Evolutionary conservation across 2,329 filamentous ascomycete genomes (phyloP).

Genomic region (Neopestalotiopsis clavispora): DNA sequence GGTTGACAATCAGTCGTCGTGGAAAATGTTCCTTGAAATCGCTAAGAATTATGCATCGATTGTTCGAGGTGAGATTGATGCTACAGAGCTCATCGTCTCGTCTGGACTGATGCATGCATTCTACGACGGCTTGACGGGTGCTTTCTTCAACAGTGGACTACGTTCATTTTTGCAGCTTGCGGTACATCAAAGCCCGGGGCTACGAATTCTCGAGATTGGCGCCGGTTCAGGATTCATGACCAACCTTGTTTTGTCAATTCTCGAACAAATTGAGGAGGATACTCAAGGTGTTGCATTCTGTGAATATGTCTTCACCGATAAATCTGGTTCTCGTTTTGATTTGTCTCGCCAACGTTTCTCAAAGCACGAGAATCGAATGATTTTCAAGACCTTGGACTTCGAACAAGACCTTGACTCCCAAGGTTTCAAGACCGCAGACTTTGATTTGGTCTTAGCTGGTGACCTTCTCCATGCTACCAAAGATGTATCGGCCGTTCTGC

Average conservation of each 20-base stretch:
- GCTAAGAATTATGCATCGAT: constrained; percentile 3
- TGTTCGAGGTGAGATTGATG: constrained; percentile 37
- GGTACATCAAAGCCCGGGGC: constrained; percentile 32
- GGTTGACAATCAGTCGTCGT: constrained; percentile 1
- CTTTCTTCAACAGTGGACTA: constrained; percentile 19
- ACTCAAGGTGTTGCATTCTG: not conserved
- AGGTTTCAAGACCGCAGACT: constrained; percentile 2
- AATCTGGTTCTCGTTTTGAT: not conserved
- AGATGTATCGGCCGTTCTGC: constrained; percentile 22
- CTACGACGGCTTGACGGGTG: constrained; percentile 36
- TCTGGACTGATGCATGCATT: constrained; percentile 38
- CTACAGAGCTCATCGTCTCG: constrained; percentile 42
- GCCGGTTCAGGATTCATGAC: constrained; percentile 39
- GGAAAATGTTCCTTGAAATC: constrained; percentile 16
- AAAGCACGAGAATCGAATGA: constrained; percentile 21
- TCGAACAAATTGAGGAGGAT: not conserved
- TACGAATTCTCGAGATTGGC: constrained; percentile 41
- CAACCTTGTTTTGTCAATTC: constrained; percentile 18
- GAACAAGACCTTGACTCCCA: constrained; percentile 17
- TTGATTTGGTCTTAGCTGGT: constrained; percentile 16
- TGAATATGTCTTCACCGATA: constrained; percentile 12
- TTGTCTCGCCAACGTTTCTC: not conserved
- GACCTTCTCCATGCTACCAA: constrained; percentile 30
- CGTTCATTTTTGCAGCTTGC: constrained; percentile 3
- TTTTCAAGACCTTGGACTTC: constrained; percentile 28